phyloP scores from a whole-genome alignment of 2,329 filamentous ascomycete species.

The Ceratocystis harringtonii region DNA sequence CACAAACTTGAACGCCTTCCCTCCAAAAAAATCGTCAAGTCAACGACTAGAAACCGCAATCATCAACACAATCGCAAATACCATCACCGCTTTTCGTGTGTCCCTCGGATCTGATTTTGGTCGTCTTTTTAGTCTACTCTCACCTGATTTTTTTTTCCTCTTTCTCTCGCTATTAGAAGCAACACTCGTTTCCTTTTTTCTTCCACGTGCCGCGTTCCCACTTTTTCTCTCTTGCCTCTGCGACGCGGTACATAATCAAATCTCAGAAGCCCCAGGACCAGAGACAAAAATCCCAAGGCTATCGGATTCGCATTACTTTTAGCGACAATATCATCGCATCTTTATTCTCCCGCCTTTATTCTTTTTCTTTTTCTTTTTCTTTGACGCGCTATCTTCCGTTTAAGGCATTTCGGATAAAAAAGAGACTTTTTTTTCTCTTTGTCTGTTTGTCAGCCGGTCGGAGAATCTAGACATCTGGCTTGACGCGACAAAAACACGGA shows the following conservation, averaged over 20 bases:
- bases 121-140: background rate
- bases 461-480: background rate
- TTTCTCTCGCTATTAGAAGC: background rate
- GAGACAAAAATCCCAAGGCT: background rate
- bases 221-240: background rate
- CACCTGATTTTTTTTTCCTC: background rate
- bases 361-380: too few relatives aligned
- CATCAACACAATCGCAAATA: background rate
- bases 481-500: conserved; percentile 2
- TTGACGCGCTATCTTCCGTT: background rate
- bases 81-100: background rate
- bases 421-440: background rate
- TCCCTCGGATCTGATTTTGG: background rate
- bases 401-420: background rate
- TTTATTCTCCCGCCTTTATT: background rate
- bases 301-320: background rate
- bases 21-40: background rate
- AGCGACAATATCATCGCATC: conserved; percentile 1
- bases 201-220: background rate
- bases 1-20: background rate
- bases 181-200: conserved; percentile 7
- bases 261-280: background rate
- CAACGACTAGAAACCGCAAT: background rate
- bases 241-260: conserved; percentile 3
- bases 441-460: background rate